These are phyloP conservation scores for Bruguiera gymnorhiza DNA, from an alignment of 345 rosid genomes.

Conservation along the genomic window DNA sequence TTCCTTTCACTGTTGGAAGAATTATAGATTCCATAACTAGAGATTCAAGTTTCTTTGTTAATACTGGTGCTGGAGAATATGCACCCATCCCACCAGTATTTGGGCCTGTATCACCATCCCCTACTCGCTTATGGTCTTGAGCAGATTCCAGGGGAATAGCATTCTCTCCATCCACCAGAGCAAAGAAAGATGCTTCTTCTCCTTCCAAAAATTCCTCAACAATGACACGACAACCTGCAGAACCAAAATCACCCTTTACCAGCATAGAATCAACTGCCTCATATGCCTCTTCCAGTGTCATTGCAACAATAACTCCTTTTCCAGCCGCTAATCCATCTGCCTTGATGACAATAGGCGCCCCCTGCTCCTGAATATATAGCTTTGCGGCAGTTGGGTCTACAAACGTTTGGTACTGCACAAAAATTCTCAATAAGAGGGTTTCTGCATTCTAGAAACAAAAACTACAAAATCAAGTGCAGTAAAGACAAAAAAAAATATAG, in stretches of 20 bases:
- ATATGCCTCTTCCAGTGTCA: conserved; percentile 70
- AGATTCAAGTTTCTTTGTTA: conserved; percentile 67
- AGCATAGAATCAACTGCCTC: conserved; percentile 93
- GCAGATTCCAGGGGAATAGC: conserved; percentile 93
- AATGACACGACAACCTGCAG: conserved; percentile 71
- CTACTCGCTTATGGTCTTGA: conserved; percentile 93
- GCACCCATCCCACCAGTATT: conserved; percentile 99
- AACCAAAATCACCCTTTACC: conserved; percentile 69
- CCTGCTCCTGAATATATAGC: conserved; percentile 67
- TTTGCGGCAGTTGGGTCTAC: conserved; percentile 65
- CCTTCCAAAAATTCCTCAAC: conserved; percentile 88
- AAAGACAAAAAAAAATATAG: neutral
- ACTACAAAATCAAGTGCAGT: neutral
- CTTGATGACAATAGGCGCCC: conserved; percentile 78
- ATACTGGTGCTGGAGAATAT: conserved; percentile 82
- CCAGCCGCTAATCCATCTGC: conserved; percentile 98
- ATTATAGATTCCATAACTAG: conserved; percentile 81
- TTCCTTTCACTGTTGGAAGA: conserved; percentile 83
- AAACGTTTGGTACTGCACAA: conserved; percentile 66
- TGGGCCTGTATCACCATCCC: conserved; percentile 94
- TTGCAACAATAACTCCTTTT: conserved; percentile 87
- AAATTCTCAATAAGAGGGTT: neutral
- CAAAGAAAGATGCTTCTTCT: conserved; percentile 95
- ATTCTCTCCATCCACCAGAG: conserved; percentile 90
- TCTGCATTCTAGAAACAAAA: neutral